phyloP scores from a whole-genome alignment of 2,329 filamentous ascomycete genomes.

The Sarocladium brachiariae region DNA sequence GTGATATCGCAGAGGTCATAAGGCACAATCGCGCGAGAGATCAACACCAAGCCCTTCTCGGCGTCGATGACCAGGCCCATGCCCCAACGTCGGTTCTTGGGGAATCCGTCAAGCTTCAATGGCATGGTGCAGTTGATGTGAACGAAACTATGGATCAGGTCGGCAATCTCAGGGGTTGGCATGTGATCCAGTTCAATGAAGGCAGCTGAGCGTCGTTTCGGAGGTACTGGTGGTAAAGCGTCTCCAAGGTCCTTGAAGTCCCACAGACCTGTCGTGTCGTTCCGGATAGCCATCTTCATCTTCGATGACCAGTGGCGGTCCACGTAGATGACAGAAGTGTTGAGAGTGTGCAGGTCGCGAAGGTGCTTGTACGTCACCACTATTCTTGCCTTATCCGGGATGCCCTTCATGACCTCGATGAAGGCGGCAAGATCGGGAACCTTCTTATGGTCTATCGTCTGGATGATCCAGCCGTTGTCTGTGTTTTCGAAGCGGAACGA shows the following conservation, averaged over 20 bases:
- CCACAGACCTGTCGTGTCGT: slow-evolving; percentile 87
- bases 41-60: slow-evolving; percentile 87
- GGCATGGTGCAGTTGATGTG: slow-evolving; percentile 90
- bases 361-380: slow-evolving; percentile 96
- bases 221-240: slow-evolving; percentile 65
- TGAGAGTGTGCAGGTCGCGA: slow-evolving; percentile 85
- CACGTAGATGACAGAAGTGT: slow-evolving; percentile 86
- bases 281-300: slow-evolving; percentile 87
- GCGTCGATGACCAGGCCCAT: slow-evolving; percentile 98
- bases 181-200: slow-evolving; percentile 91
- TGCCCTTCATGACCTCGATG: slow-evolving; percentile 80
- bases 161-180: slow-evolving; percentile 81
- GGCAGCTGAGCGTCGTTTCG: slow-evolving; percentile 69
- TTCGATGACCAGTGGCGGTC: slow-evolving; percentile 95
- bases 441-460: slow-evolving; percentile 85
- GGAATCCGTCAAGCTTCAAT: slow-evolving; percentile 95
- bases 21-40: slow-evolving; percentile 88
- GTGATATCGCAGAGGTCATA: slow-evolving; percentile 96
- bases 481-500: slow-evolving; percentile 92
- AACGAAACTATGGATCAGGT: slow-evolving; percentile 91
- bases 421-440: slow-evolving; percentile 84
- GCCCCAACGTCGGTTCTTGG: slow-evolving; percentile 86
- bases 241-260: slow-evolving; percentile 85
- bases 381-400: slow-evolving; percentile 76
- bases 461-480: slow-evolving; percentile 88